phyloP scores from a whole-genome alignment of 208 protist species.

The Trypanosomatidae sp. region DNA sequence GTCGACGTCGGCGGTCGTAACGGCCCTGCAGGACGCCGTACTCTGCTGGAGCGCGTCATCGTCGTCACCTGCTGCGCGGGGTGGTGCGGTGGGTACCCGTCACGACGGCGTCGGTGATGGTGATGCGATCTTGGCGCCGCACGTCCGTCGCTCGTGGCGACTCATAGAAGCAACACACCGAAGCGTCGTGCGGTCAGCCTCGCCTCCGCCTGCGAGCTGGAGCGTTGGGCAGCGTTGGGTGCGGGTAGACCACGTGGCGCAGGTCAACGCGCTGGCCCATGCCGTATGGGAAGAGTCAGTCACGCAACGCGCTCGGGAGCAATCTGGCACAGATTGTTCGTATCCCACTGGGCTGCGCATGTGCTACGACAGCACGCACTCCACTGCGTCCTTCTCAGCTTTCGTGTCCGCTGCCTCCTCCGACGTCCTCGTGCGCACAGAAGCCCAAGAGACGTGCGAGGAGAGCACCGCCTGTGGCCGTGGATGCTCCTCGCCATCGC shows the following conservation, averaged over 20 bases:
- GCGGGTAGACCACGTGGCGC: slow-evolving; percentile 19
- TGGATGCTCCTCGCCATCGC: background rate
- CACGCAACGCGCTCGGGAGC: background rate
- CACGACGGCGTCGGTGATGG: background rate
- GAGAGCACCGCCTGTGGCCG: background rate
- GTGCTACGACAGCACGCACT: slow-evolving; percentile 6
- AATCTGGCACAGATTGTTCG: background rate
- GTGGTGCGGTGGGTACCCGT: background rate
- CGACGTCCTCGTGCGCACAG: background rate
- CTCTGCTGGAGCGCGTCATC: slow-evolving; percentile 6
- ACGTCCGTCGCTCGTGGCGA: slow-evolving; percentile 22
- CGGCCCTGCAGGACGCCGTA: slow-evolving; percentile 16
- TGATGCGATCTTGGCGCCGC: background rate
- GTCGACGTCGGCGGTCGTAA: slow-evolving; percentile 1
- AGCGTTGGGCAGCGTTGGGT: slow-evolving; percentile 20
- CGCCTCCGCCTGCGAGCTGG: slow-evolving; percentile 3
- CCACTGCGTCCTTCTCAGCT: slow-evolving; percentile 10
- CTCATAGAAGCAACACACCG: slow-evolving; percentile 13
- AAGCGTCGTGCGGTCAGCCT: background rate
- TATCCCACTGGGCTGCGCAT: slow-evolving; percentile 5
- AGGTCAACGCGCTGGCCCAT: slow-evolving; percentile 12
- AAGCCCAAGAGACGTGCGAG: background rate
- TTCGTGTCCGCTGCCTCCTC: background rate
- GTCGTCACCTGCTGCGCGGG: background rate
- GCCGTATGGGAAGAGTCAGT: background rate